Evolutionary conservation across 2,329 filamentous ascomycete genomes (phyloP), one percentile per base, ranked within the genome.

Genomic region (Xylariaceae sp.): DNA sequence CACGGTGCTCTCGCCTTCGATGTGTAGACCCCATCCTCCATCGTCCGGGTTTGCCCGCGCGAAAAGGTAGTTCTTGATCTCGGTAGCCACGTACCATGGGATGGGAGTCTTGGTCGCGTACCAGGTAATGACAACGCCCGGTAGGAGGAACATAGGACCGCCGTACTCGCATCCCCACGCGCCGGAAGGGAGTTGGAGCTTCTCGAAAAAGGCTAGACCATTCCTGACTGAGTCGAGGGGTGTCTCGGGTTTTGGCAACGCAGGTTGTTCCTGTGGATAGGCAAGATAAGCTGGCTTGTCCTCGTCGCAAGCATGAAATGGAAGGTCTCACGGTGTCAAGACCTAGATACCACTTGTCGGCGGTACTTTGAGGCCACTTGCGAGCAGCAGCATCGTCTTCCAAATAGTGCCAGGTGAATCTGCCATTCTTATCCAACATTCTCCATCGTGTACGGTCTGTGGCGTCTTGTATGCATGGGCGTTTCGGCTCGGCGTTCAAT

Each of bases 131-230:
- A 96, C 81, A 17, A 95, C 63, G 34, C 91, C 88, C 0, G 91
- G 89, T 1, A 97, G 73, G 30, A 97, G 77, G 60, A 98, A 98
- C 87, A 96, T 91, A 3, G 93, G 93, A 0, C 93, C 93, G 41
- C 93, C 93, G 68, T 98, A 98, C 63, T 98, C 93, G 68, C 91
- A 97, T 4, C 76, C 93, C 93, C 93, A 98, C 59, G 96, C 88
- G 4, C 93, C 93, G 1, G 88, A 85, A 12, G 85, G 81, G 1
- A 96, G 74, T 63, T 98, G 93, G 18, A 97, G 78, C 49, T 91
- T 79, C 43, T 90, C 87, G 69, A 94, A 95, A 71, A 95, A 97
- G 3, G 78, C 71, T 40, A 97, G 74, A 29, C 85, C 89, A 67
- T 98, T 98, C 45, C 76, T 72, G 3, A 88, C 89, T 4, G 88